Percentiles rank a stretch among this genome's conserved stretches.
phyloP scores from a whole-genome alignment of 2,329 filamentous ascomycete species.

The Pestalotiopsis sp. region DNA sequence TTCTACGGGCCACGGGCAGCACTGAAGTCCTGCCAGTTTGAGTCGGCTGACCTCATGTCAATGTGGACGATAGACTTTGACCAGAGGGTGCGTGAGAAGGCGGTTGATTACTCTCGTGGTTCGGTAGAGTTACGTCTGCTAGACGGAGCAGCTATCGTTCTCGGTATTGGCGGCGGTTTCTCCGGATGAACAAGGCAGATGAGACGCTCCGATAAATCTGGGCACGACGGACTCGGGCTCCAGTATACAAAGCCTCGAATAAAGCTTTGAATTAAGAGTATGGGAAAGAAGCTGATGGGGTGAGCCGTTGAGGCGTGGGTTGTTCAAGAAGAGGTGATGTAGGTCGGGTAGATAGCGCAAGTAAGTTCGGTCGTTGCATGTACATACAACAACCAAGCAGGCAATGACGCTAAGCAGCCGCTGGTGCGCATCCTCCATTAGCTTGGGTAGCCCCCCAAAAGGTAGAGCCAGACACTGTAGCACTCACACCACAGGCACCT shows the following conservation, averaged over 20 bases:
- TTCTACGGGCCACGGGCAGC: constrained; percentile 7
- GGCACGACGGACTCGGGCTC: not conserved
- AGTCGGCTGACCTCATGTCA: constrained; percentile 15
- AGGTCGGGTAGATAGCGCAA: not conserved
- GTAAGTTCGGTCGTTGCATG: not conserved
- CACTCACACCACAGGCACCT: not conserved
- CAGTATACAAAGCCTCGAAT: not conserved
- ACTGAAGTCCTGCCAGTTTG: constrained; percentile 6
- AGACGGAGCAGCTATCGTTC: not conserved
- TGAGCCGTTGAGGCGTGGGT: not conserved
- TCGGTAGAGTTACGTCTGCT: not conserved
- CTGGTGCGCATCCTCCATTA: no score
- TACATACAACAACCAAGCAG: no score
- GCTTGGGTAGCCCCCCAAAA: no score
- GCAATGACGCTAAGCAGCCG: no score
- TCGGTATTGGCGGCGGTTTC: not conserved
- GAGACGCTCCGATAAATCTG: not conserved
- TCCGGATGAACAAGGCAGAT: not conserved
- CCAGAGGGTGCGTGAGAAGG: not conserved
- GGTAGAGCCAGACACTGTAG: no score
- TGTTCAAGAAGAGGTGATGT: not conserved
- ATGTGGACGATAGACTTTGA: constrained; percentile 12
- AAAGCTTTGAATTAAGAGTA: not conserved
- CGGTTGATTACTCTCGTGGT: not conserved
- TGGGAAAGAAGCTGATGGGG: not conserved